Evolutionary conservation across 805 yeast genomes (phyloP).

Genomic region (Schwanniomyces occidentalis): DNA sequence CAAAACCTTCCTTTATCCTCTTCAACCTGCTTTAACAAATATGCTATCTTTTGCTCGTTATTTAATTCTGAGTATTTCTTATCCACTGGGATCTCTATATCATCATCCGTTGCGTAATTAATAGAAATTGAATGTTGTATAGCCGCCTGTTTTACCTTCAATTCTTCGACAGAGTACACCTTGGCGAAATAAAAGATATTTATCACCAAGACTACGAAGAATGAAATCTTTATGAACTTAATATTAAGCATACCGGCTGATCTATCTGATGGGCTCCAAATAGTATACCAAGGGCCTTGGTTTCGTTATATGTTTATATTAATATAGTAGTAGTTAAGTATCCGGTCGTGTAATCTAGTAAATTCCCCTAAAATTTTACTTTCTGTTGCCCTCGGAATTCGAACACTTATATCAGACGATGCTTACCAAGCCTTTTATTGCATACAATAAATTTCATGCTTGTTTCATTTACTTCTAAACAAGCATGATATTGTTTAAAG

Average conservation of each 20-base stretch:
- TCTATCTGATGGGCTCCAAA: too few relatives aligned
- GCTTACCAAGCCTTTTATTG: too few relatives aligned
- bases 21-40: slow-evolving; percentile 19
- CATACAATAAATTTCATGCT: too few relatives aligned
- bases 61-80: slow-evolving; percentile 16
- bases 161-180: slow-evolving; percentile 19
- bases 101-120: slow-evolving; percentile 21
- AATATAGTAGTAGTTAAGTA: too few relatives aligned
- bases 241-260: slow-evolving; percentile 18
- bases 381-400: too few relatives aligned
- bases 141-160: slow-evolving; percentile 14
- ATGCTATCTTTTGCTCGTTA: slow-evolving; percentile 17
- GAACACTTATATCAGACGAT: too few relatives aligned
- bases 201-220: slow-evolving; percentile 18
- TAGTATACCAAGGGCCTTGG: too few relatives aligned
- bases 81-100: slow-evolving; percentile 13
- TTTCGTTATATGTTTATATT: too few relatives aligned
- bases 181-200: slow-evolving; percentile 21
- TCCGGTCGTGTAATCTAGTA: too few relatives aligned
- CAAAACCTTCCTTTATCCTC: slow-evolving; percentile 27
- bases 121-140: slow-evolving; percentile 12
- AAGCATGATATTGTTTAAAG: too few relatives aligned
- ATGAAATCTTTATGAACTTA: slow-evolving; percentile 15
- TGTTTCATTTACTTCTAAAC: too few relatives aligned
- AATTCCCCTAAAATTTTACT: too few relatives aligned